Evolutionary conservation across 1,284 basidiomycete species (phyloP), one percentile per base, ranked within the genome.

Genomic region (Boletellus deceptivus): DNA sequence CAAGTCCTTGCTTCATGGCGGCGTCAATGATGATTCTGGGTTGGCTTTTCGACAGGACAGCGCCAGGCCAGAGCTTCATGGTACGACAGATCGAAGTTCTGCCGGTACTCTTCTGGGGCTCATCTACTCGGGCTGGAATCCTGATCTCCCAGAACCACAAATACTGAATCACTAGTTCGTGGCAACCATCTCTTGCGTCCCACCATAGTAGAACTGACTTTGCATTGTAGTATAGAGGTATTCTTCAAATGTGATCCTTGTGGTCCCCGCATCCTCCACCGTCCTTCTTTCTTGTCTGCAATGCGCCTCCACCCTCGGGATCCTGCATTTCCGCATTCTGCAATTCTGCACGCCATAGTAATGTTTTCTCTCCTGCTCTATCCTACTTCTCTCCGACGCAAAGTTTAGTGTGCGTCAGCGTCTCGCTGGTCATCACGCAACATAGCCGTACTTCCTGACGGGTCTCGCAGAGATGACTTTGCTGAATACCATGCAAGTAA

Each of bases 241-340:
- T 92, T 89, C 70, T 91, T 92, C 66, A 80, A 82, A 62, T 87
- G 85, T 61, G 89, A 91, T 68, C 88, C 89, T 46, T 91, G 89
- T 60, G 84, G 86, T 49, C 86, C 89, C 17, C 79, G 86, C 46
- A 81, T 92, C 44, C 72, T 93, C 40, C 89, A 92, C 59, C 76
- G 78, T 14, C 81, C 83, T n/a, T 83, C 84, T n/a, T 91, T 93
- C 68, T 68, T 91, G 29, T 75, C 83, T 25, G 84, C 86, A 8
- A 76, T 93, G 77, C 78, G 79, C 56, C 72, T 91, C 45, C 81
- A 88, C 54, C 89, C 91, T 3, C 78, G 80, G 56, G 86, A 90
- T 62, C 77, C 82, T 11, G 77, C 77, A 27, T 93, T 93, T 62
- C 91, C 91, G 34, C 91, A 92, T 70, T 79, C 84, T 16, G 84